phyloP scores from a whole-genome alignment of 176 grass and related monocot species.

The Oropetium thomaeum region DNA sequence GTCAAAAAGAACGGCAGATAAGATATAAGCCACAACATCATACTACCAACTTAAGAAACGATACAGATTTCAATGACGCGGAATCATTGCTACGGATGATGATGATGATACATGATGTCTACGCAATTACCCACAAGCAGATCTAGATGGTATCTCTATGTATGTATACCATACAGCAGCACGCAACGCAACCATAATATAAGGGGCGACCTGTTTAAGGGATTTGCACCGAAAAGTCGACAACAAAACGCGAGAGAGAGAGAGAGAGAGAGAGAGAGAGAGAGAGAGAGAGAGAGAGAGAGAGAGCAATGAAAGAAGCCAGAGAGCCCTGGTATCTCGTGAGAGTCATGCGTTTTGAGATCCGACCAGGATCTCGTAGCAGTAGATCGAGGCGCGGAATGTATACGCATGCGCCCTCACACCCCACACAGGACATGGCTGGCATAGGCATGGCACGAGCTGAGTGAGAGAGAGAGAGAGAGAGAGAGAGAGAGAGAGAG shows the following conservation, averaged over 20 bases:
- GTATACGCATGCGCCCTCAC: neutral
- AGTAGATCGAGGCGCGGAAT: no score
- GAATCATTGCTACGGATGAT: neutral
- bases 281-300: no score
- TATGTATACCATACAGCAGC: no score
- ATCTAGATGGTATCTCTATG: no score
- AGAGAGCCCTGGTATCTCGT: constrained; percentile 21
- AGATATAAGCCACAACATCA: constrained; percentile 3
- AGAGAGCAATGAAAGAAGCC: no score
- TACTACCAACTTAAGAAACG: constrained; percentile 1
- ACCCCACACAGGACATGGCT: neutral
- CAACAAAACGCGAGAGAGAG: neutral
- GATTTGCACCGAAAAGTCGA: constrained; percentile 16
- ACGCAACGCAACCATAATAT: no score
- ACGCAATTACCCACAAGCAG: neutral
- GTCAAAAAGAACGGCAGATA: neutral
- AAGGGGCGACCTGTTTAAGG: constrained; percentile 11
- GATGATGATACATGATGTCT: neutral
- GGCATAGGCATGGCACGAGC: neutral
- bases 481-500: neutral
- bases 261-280: no score
- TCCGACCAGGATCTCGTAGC: constrained; percentile 26
- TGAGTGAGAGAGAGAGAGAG: neutral
- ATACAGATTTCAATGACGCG: neutral
- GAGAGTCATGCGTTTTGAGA: constrained; percentile 23